Evolutionary conservation across 1,284 basidiomycete species (phyloP).

Genomic region (Trametes sp.): DNA sequence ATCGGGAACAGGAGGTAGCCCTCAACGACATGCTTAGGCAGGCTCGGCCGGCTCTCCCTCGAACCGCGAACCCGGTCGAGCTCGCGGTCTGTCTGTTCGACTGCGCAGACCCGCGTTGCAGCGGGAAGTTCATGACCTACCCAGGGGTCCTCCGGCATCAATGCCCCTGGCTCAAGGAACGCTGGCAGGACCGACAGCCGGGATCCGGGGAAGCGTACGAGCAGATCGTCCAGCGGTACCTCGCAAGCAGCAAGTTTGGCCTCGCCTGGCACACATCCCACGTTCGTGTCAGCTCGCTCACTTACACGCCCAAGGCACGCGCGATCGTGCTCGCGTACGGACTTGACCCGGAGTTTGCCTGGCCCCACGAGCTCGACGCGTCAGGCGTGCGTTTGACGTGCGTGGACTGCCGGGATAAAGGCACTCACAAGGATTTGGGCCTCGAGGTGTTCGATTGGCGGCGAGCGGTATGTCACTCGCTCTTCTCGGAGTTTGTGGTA

Average conservation of each 20-base stretch:
- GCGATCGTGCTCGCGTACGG: conserved; percentile 8
- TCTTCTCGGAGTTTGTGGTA: neutral
- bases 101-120: conserved; percentile 8
- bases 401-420: neutral
- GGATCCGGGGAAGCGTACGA: neutral
- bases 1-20: neutral
- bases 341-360: neutral
- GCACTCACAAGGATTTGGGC: neutral
- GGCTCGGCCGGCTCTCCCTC: neutral
- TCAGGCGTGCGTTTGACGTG: conserved; percentile 13
- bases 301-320: neutral
- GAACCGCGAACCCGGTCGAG: neutral
- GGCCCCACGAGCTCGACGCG: neutral
- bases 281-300: conserved; percentile 5
- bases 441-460: conserved; percentile 14
- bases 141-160: conserved; percentile 13
- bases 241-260: neutral
- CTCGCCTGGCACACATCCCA: neutral
- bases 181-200: neutral
- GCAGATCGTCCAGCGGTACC: neutral
- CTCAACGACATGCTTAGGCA: neutral
- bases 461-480: conserved; percentile 2
- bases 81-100: conserved; percentile 16
- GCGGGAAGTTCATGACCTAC: conserved; percentile 14
- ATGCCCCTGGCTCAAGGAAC: neutral